A percentile compares a stretch with the other conserved stretches of the same genome.
Conservation (phyloP, 2,329 filamentous ascomycete species). For the Whalleya microplaca region DNA sequence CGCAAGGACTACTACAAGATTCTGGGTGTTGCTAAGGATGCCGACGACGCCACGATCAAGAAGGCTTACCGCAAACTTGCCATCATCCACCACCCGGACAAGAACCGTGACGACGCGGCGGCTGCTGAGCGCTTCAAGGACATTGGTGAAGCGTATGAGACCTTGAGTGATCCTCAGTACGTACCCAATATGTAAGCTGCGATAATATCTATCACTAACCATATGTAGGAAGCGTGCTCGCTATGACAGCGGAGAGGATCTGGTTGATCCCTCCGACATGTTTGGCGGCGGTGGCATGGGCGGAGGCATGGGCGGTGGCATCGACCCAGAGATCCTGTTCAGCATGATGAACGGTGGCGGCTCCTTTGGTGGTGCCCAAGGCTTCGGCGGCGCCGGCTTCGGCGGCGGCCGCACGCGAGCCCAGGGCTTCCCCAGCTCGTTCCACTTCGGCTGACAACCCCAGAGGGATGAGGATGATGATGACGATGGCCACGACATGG, state of each 20-base stretch:
- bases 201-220: conserved; percentile 40
- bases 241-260: conserved; percentile 91
- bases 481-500: conserved; percentile 35
- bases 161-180: conserved; percentile 89
- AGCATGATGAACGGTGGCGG: conserved; percentile 79
- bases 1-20: conserved; percentile 99
- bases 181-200: conserved; percentile 40
- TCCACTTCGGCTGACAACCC: conserved; percentile 59
- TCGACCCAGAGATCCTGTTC: conserved; percentile 79
- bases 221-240: conserved; percentile 74
- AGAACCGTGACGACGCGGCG: conserved; percentile 84
- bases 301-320: conserved; percentile 58
- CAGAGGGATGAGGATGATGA: conserved; percentile 38
- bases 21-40: conserved; percentile 83
- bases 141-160: conserved; percentile 95
- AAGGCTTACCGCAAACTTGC: conserved; percentile 95
- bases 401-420: conserved; percentile 49
- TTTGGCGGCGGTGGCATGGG: conserved; percentile 66
- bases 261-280: conserved; percentile 86
- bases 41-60: conserved; percentile 85
- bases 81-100: conserved; percentile 94
- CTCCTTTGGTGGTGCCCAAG: conserved; percentile 58
- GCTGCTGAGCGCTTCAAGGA: conserved; percentile 97
- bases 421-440: conserved; percentile 54
- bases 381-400: conserved; percentile 49